Base-by-base conservation (phyloP, 108 stramenopile species). In the Aurantiochytrium sp. region DNA sequence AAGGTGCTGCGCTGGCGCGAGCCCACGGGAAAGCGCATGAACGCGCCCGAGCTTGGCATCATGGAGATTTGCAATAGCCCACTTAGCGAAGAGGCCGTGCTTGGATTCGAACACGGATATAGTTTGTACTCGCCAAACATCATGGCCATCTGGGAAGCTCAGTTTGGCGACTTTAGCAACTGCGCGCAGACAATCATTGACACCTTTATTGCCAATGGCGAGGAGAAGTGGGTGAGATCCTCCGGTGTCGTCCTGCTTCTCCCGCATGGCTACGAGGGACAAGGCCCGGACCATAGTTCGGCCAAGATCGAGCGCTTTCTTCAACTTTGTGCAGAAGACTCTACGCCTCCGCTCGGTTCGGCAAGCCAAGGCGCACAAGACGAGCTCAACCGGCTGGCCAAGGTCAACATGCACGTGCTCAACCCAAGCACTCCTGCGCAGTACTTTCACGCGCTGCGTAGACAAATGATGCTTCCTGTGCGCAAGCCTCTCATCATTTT, bases 191-290 rank as follows among this genome's bases (percentile, higher is more conserved):
- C 97, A 60, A 96, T 98, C 92, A 96, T 99, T 87, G 99, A 99
- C 94, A 97, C 98, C 88, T 99, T 98, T 92, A 97, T 99, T 88
- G 93, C 95, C 53, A 92, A 97, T 29, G 98, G 98, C 60, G 99
- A 99, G 94, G 97, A 97, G 92, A 99, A 99, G 93, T 99, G 99
- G 99, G 88, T 97, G 87, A 96, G 99, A 83, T 98, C 98, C 90
- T 96, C 94, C 72, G 99, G 99, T 64, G 90, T 99, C 53, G 96
- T 96, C 4, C 88, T 99, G 93, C 92, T 99, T 58, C 93, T 99
- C 71, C 99, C 99, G 6, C 98, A 98, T 90, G 99, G 99, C 35
- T 99, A 97, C 94, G 98, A 98, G 90, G 99, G 99, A 4, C 97
- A 97, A 93, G 99, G 99, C n/a, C 96, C 99, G 23, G 99, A 99